Conservation (phyloP, 805 yeast genomes). For the Wickerhamomyces bisporus region DNA sequence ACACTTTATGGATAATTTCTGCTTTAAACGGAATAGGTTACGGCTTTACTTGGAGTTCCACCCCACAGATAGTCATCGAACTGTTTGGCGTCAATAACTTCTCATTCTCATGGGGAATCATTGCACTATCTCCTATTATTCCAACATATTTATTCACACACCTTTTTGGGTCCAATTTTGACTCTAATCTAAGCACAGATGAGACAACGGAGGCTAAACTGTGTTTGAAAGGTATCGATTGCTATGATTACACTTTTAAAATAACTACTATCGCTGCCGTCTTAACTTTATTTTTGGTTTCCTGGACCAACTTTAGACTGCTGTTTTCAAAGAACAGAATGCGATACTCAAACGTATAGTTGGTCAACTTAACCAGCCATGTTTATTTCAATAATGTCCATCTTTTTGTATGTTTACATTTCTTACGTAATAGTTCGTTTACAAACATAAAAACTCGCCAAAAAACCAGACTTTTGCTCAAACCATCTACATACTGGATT, state of each 20-base stretch:
- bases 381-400: too few species aligned
- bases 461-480: not conserved
- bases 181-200: constrained; percentile 31
- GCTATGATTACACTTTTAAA: constrained; percentile 38
- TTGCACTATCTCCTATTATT: constrained; percentile 60
- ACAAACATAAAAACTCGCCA: not conserved
- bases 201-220: constrained; percentile 7
- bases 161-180: constrained; percentile 61
- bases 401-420: too few species aligned
- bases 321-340: constrained; percentile 1
- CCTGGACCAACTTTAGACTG: constrained; percentile 16
- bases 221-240: constrained; percentile 22
- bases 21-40: constrained; percentile 63
- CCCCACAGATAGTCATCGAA: constrained; percentile 75
- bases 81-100: constrained; percentile 63
- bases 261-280: constrained; percentile 29
- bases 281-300: constrained; percentile 8
- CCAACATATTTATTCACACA: constrained; percentile 57
- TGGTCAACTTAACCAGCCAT: too few species aligned
- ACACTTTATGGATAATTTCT: constrained; percentile 44
- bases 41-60: constrained; percentile 66
- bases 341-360: not conserved
- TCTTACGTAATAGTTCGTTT: not conserved
- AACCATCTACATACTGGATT: too few species aligned
- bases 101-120: constrained; percentile 69